Conservation (phyloP, 1,139 yeast species). For the Tardiomyces depauwii region DNA sequence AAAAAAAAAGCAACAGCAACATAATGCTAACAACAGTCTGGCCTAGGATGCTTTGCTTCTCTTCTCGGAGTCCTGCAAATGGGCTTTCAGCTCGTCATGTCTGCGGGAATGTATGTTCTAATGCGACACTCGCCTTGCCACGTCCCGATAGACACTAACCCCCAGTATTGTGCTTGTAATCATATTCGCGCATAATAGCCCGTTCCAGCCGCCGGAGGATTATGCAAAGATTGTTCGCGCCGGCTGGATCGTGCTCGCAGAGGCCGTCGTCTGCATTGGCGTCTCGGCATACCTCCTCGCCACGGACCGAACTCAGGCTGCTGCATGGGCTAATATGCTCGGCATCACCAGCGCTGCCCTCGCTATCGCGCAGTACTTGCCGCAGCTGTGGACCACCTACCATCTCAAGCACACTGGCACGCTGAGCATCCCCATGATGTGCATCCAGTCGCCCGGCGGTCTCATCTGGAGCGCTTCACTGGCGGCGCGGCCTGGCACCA, state of each 20-base stretch:
- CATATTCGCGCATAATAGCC: constrained; percentile 6
- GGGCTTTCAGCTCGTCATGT: constrained; percentile 55
- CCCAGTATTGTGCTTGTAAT: constrained; percentile 20
- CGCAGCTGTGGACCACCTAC: constrained; percentile 68
- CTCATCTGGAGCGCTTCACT: constrained; percentile 63
- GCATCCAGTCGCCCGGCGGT: constrained; percentile 87
- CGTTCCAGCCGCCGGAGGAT: not conserved
- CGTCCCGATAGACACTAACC: too few relatives aligned
- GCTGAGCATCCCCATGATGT: constrained; percentile 70
- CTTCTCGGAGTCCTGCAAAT: constrained; percentile 64
- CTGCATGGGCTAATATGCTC: constrained; percentile 40
- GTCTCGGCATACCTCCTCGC: constrained; percentile 10
- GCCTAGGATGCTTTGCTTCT: constrained; percentile 53
- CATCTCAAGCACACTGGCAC: constrained; percentile 68
- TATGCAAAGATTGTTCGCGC: constrained; percentile 9
- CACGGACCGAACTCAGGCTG: not conserved
- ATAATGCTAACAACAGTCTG: constrained; percentile 29
- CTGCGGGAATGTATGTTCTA: constrained; percentile 45
- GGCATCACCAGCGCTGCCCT: constrained; percentile 48
- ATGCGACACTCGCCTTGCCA: too few relatives aligned
- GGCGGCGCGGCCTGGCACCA: constrained; percentile 60
- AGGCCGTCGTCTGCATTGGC: constrained; percentile 7
- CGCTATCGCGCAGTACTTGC: constrained; percentile 65
- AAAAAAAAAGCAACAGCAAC: too few relatives aligned
- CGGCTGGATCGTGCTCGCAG: constrained; percentile 10